Evolutionary conservation across 1,284 basidiomycete genomes (phyloP).

Genomic region (Austroboletus olivaceoglutinosus): DNA sequence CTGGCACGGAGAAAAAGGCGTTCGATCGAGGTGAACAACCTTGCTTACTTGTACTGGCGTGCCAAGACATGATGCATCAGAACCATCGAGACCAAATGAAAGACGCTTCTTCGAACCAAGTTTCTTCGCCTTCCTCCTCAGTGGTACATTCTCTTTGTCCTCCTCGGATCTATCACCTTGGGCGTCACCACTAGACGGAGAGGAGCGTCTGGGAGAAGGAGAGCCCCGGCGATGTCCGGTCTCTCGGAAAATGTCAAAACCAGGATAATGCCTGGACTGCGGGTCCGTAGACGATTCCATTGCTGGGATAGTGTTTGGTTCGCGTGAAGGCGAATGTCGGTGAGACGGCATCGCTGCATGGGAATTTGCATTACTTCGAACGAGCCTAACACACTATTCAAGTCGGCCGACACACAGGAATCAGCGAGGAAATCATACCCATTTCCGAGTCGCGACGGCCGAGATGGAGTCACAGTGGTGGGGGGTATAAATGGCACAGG

Average conservation of each 20-base stretch:
- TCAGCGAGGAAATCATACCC: slow-evolving; percentile 15
- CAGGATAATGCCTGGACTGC: slow-evolving; percentile 68
- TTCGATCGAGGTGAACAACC: slow-evolving; percentile 9
- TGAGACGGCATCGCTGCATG: slow-evolving; percentile 16
- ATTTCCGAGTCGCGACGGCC: slow-evolving; percentile 24
- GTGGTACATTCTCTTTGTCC: slow-evolving; percentile 58
- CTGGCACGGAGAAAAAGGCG: slow-evolving; percentile 18
- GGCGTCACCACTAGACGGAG: slow-evolving; percentile 13
- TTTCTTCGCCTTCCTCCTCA: slow-evolving; percentile 44
- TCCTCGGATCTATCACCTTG: slow-evolving; percentile 28
- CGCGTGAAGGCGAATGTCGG: slow-evolving; percentile 18
- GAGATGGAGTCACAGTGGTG: slow-evolving; percentile 23
- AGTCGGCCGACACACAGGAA: neutral
- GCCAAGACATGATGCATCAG: slow-evolving; percentile 18
- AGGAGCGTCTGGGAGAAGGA: neutral
- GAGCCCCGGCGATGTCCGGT: slow-evolving; percentile 35
- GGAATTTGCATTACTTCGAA: slow-evolving; percentile 9
- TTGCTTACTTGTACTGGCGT: slow-evolving; percentile 11
- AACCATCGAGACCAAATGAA: slow-evolving; percentile 10
- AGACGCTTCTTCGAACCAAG: slow-evolving; percentile 27
- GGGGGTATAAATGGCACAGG: slow-evolving; percentile 13
- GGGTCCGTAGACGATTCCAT: slow-evolving; percentile 46
- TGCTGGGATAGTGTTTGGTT: slow-evolving; percentile 34
- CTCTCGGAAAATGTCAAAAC: slow-evolving; percentile 64
- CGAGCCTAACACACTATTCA: slow-evolving; percentile 9